Conservation (phyloP, 495 filamentous ascomycete species). For the Penicillium pulvis region DNA sequence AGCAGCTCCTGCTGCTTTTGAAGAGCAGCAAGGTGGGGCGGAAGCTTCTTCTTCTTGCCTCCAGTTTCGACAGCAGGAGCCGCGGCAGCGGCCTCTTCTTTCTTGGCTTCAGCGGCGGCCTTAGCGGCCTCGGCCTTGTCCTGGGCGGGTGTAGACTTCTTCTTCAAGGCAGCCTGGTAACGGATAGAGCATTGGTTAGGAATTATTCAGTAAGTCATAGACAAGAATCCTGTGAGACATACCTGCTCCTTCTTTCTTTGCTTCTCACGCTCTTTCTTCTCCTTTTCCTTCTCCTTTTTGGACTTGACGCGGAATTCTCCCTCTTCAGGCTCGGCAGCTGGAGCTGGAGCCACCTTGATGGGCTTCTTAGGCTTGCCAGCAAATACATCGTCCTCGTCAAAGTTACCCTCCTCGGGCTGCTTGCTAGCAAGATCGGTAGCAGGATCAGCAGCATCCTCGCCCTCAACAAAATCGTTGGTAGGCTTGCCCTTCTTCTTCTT, state of each 20-base stretch:
- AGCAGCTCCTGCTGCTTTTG: slow-evolving; percentile 92
- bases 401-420: slow-evolving; percentile 78
- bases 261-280: slow-evolving; percentile 92
- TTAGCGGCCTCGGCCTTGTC: slow-evolving; percentile 35
- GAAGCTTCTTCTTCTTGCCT: slow-evolving; percentile 92
- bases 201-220: not conserved
- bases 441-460: slow-evolving; percentile 51
- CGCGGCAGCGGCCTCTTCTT: slow-evolving; percentile 30
- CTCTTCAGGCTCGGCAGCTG: slow-evolving; percentile 56
- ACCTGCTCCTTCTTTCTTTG: slow-evolving; percentile 91
- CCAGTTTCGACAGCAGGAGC: slow-evolving; percentile 51
- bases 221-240: slow-evolving; percentile 14
- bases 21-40: slow-evolving; percentile 74
- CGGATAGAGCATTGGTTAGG: not conserved
- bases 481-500: slow-evolving; percentile 87
- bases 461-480: slow-evolving; percentile 71
- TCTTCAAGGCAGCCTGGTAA: slow-evolving; percentile 63
- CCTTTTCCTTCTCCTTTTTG: slow-evolving; percentile 96
- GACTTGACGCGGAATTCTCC: slow-evolving; percentile 73
- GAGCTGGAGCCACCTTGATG: slow-evolving; percentile 47
- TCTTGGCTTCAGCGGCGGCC: slow-evolving; percentile 48
- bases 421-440: slow-evolving; percentile 58
- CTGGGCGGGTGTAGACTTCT: slow-evolving; percentile 46
- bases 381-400: slow-evolving; percentile 82
- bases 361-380: slow-evolving; percentile 68